A percentile compares a stretch with the other conserved stretches of the same genome.
Evolutionary conservation across 306 rosid species (phyloP).

Genomic region (Lablab purpureus): DNA sequence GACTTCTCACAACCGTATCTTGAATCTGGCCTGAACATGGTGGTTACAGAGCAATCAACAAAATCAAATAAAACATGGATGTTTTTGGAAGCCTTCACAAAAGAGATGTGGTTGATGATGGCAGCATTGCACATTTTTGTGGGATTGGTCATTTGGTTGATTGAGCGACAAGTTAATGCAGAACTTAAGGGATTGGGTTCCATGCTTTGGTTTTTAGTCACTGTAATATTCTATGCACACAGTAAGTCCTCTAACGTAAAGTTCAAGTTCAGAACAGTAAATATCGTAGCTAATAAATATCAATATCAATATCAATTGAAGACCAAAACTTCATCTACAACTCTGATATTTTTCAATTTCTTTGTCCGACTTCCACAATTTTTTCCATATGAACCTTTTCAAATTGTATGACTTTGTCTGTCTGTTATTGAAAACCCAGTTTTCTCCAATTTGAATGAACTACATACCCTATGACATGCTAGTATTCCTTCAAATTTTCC

Average conservation of each 20-base stretch:
- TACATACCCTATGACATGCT: no score
- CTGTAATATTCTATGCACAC: constrained; percentile 56
- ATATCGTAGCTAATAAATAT: neutral
- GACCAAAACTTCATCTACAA: neutral
- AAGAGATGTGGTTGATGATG: constrained; percentile 60
- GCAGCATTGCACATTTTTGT: constrained; percentile 54
- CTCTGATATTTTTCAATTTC: neutral
- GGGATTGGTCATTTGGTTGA: constrained; percentile 62
- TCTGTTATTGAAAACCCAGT: no score
- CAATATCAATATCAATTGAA: no score
- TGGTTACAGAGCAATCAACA: constrained; percentile 49
- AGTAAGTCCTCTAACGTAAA: constrained; percentile 49
- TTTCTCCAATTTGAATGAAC: no score
- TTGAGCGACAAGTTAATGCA: constrained; percentile 49
- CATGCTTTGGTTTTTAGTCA: constrained; percentile 69
- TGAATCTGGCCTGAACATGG: constrained; percentile 60
- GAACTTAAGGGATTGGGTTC: constrained; percentile 52
- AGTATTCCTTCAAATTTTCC: no score
- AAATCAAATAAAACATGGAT: constrained; percentile 54
- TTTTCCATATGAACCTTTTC: neutral
- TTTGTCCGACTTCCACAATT: neutral
- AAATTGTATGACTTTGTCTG: neutral
- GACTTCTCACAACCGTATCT: constrained; percentile 64
- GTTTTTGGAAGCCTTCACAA: constrained; percentile 57
- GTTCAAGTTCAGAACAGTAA: neutral